Percentiles rank a stretch among this genome's conserved stretches.
Evolutionary conservation across 1,139 yeast genomes (phyloP).

Genomic region (Starmera stellimalicola): DNA sequence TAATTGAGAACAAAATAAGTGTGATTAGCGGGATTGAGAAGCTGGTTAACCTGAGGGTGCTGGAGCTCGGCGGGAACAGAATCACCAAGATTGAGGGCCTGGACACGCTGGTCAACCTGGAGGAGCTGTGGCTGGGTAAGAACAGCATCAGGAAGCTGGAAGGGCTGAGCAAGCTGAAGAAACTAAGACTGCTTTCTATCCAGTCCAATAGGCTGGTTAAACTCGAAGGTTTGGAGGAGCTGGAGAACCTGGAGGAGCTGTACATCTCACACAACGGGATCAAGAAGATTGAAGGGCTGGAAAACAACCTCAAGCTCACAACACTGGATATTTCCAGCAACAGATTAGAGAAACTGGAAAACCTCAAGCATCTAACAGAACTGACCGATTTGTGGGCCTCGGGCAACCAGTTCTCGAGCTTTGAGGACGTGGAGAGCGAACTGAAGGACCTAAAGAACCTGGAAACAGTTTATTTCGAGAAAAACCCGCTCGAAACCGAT

Average conservation of each 20-base stretch:
- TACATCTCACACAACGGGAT: slow-evolving; percentile 86
- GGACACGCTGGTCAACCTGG: slow-evolving; percentile 41
- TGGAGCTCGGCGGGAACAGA: slow-evolving; percentile 90
- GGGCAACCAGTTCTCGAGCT: slow-evolving; percentile 56
- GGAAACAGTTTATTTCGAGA: slow-evolving; percentile 90
- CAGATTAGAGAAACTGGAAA: slow-evolving; percentile 49
- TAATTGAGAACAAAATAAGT: slow-evolving; percentile 82
- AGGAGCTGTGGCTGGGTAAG: slow-evolving; percentile 90
- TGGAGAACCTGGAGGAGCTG: slow-evolving; percentile 70
- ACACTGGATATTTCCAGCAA: slow-evolving; percentile 82
- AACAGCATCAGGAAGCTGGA: slow-evolving; percentile 63
- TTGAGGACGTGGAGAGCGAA: slow-evolving; percentile 59
- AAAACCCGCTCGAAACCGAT: slow-evolving; percentile 75
- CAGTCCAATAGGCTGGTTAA: slow-evolving; percentile 79
- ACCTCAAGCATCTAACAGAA: slow-evolving; percentile 51
- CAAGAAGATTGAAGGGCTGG: slow-evolving; percentile 67
- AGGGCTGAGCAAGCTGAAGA: slow-evolving; percentile 51
- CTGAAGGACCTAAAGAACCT: slow-evolving; percentile 53
- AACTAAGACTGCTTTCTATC: slow-evolving; percentile 70
- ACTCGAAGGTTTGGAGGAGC: slow-evolving; percentile 71
- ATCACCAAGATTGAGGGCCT: slow-evolving; percentile 51
- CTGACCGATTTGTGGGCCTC: slow-evolving; percentile 95
- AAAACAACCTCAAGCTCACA: slow-evolving; percentile 54
- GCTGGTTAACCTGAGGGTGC: slow-evolving; percentile 49
- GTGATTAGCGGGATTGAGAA: slow-evolving; percentile 60